Evolutionary conservation across 441 rosid genomes (phyloP), one percentile per base, ranked within the genome.

Genomic region (Adansonia grandidieri): DNA sequence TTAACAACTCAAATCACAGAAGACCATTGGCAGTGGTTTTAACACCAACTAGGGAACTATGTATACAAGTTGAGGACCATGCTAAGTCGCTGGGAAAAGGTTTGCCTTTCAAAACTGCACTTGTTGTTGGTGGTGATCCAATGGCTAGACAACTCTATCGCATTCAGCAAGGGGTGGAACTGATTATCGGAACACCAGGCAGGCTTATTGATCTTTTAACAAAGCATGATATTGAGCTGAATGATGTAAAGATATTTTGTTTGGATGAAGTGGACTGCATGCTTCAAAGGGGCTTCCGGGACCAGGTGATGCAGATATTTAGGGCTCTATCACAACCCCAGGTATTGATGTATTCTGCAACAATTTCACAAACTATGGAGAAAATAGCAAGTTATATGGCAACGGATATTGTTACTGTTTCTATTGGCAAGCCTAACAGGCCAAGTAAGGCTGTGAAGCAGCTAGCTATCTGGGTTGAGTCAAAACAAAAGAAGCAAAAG

Each of bases 191-290:
- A 44, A 95, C 98, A 74, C 96, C 98, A 13, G 98, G 98, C 13
- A 85, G 98, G 83, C 94, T 95, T 48, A 89, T 93, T 80, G 99
- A 93, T 85, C 86, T 91, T 74, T 81, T 95, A 56, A 70, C 83
- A 37, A 92, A 92, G 89, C 94, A 93, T 79, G 86, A 89, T 51
- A 72, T 92, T 63, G 89, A 85, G 74, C 76, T 95, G 5, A 88
- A 82, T 60, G 87, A 84, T 58, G 50, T 89, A 17, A 81, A 40
- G 87, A 82, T 82, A 48, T 82, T 95, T 79, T 91, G 91, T 62
- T 79, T 92, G 78, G 99, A 95, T 77, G 98, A 95, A 87, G 98
- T 93, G 66, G 99, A 93, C 85, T 93, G 90, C 84, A 88, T 93
- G 97, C 97, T 93, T 81, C 91, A 91, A 85, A 88, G 87, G 85